A percentile compares a stretch with the other conserved stretches of the same genome.
Conservation (phyloP, 1,139 yeast species). For the Geotrichum aggregatum region DNA sequence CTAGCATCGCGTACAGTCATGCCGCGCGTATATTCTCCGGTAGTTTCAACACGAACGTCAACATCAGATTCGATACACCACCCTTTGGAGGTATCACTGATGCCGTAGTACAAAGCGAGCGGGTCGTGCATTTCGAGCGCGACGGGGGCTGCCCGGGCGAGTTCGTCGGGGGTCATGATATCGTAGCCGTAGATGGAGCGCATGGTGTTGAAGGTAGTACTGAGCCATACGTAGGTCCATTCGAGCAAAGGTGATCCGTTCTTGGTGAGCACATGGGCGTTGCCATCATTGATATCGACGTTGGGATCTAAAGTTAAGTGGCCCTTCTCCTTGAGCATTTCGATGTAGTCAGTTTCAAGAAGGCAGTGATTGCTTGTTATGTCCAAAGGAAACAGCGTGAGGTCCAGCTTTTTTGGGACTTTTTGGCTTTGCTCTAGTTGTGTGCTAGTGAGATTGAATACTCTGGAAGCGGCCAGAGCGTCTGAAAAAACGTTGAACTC, state of each 20-base stretch:
- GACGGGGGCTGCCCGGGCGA: conserved; percentile 10
- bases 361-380: conserved; percentile 38
- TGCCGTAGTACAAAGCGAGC: conserved; percentile 39
- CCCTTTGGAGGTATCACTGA: conserved; percentile 20
- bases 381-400: conserved; percentile 41
- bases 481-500: conserved; percentile 45
- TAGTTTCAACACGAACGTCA: conserved; percentile 42
- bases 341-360: conserved; percentile 28
- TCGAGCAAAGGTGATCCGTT: conserved; percentile 8
- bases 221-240: conserved; percentile 34
- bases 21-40: conserved; percentile 41
- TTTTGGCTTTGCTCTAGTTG: conserved; percentile 29
- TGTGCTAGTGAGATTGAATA: conserved; percentile 37
- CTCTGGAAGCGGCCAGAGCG: conserved; percentile 42
- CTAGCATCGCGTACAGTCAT: conserved; percentile 39
- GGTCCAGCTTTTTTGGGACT: conserved; percentile 31
- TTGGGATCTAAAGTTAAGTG: no score
- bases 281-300: background rate
- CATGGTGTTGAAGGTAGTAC: conserved; percentile 35
- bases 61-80: conserved; percentile 33
- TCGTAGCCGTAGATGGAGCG: conserved; percentile 25
- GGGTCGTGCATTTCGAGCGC: conserved; percentile 41
- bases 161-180: conserved; percentile 24
- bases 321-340: conserved; percentile 22
- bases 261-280: background rate